Conservation (phyloP, 768 basidiomycete species). For the Asterophora parasitica region DNA sequence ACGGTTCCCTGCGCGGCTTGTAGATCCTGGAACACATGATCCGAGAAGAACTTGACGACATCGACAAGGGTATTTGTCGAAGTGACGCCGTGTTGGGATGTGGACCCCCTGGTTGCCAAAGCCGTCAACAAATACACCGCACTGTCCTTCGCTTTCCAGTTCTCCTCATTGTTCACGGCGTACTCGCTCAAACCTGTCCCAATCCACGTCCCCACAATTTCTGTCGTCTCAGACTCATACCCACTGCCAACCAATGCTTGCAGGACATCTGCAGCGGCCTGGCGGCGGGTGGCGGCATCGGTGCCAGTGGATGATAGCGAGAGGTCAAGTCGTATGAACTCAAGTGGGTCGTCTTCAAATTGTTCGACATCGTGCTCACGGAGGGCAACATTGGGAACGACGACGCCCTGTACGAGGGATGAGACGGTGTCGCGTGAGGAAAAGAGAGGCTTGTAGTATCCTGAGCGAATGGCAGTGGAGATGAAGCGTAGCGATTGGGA, state of each 20-base stretch:
- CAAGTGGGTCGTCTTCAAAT: slow-evolving; percentile 96
- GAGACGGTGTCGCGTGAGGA: slow-evolving; percentile 77
- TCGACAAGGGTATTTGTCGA: slow-evolving; percentile 89
- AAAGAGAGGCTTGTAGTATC: slow-evolving; percentile 77
- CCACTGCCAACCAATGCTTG: slow-evolving; percentile 82
- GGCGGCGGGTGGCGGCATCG: slow-evolving; percentile 81
- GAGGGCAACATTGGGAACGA: slow-evolving; percentile 88
- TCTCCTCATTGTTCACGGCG: slow-evolving; percentile 46
- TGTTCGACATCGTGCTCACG: slow-evolving; percentile 89
- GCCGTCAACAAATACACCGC: slow-evolving; percentile 94
- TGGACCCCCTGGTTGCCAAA: slow-evolving; percentile 85
- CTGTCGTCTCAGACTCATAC: slow-evolving; percentile 81
- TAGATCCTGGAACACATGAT: slow-evolving; percentile 85
- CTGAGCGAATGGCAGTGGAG: slow-evolving; percentile 87
- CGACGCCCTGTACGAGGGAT: slow-evolving; percentile 81
- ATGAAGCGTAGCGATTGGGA: slow-evolving; percentile 89
- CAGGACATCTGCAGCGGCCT: slow-evolving; percentile 94
- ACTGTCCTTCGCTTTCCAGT: slow-evolving; percentile 91
- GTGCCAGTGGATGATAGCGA: slow-evolving; percentile 55
- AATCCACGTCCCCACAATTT: slow-evolving; percentile 85
- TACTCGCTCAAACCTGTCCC: slow-evolving; percentile 68
- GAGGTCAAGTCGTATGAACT: slow-evolving; percentile 87
- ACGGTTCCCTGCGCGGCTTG: slow-evolving; percentile 61
- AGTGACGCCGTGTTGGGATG: slow-evolving; percentile 89
- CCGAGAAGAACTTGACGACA: slow-evolving; percentile 92